Evolutionary conservation across 148 eudicot species (phyloP).

Genomic region (Cornus kousa): DNA sequence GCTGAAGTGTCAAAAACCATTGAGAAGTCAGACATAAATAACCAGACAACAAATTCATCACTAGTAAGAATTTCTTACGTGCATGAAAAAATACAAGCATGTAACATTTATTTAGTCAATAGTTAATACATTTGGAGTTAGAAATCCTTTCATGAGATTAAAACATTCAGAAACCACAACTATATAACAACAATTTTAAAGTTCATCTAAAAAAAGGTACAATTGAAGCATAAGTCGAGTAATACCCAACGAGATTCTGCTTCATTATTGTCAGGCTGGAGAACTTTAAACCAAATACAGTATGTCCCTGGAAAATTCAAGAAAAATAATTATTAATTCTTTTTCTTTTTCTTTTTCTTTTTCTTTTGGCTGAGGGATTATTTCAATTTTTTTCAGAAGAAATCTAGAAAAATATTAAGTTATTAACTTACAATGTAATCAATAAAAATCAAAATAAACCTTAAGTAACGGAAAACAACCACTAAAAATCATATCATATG

Average conservation of each 20-base stretch:
- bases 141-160: background rate
- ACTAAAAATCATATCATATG: background rate
- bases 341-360: no score
- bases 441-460: background rate
- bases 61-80: background rate
- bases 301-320: slow-evolving; percentile 47
- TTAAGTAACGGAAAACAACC: background rate
- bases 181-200: background rate
- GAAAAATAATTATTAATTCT: background rate
- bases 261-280: slow-evolving; percentile 69
- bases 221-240: slow-evolving; percentile 2
- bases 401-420: background rate
- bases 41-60: background rate
- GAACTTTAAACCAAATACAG: slow-evolving; percentile 68
- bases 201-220: background rate
- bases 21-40: background rate
- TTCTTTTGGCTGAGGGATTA: background rate
- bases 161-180: background rate
- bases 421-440: no score
- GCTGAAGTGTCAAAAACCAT: background rate
- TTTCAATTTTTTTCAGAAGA: background rate
- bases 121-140: background rate
- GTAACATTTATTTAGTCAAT: no score
- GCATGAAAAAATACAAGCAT: background rate
- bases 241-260: slow-evolving; percentile 69